Conservation (phyloP, 352 stramenopile genomes). For the Globisporangium yorkense region DNA sequence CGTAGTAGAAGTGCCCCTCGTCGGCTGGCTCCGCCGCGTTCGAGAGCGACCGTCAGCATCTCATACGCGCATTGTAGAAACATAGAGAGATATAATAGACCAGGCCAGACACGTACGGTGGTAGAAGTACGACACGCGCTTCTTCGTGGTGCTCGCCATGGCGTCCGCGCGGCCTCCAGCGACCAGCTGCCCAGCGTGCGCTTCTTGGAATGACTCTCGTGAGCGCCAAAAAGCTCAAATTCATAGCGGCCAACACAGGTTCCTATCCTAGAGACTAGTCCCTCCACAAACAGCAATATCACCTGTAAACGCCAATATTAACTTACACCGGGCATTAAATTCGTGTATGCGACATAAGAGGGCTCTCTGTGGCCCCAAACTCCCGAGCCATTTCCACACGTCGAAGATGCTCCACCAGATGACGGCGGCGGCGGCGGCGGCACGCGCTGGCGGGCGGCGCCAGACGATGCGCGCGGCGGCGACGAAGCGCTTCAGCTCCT, state of each 20-base stretch:
- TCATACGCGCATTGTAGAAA: conserved; percentile 4
- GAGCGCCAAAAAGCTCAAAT: too few relatives aligned
- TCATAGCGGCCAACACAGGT: too few relatives aligned
- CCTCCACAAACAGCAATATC: too few relatives aligned
- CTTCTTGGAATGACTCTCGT: neutral
- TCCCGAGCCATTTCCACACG: too few relatives aligned
- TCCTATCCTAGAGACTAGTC: too few relatives aligned
- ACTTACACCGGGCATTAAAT: too few relatives aligned
- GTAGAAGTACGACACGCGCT: conserved; percentile 86
- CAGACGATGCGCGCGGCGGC: neutral
- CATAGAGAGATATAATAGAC: neutral
- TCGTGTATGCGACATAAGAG: too few relatives aligned
- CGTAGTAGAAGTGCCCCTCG: conserved; percentile 97
- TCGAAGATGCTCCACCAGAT: too few relatives aligned
- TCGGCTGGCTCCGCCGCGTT: conserved; percentile 49
- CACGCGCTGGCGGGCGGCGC: neutral
- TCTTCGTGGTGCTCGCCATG: conserved; percentile 54
- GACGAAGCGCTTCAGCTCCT: conserved; percentile 3
- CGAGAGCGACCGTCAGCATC: neutral
- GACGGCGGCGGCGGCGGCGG: neutral
- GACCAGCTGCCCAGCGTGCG: neutral
- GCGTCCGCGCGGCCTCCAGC: neutral
- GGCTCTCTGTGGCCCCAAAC: too few relatives aligned
- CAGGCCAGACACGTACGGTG: conserved; percentile 42
- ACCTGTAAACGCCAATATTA: too few relatives aligned